phyloP scores from a whole-genome alignment of 2,329 filamentous ascomycete genomes.

The Pseudocercospora fuligena region DNA sequence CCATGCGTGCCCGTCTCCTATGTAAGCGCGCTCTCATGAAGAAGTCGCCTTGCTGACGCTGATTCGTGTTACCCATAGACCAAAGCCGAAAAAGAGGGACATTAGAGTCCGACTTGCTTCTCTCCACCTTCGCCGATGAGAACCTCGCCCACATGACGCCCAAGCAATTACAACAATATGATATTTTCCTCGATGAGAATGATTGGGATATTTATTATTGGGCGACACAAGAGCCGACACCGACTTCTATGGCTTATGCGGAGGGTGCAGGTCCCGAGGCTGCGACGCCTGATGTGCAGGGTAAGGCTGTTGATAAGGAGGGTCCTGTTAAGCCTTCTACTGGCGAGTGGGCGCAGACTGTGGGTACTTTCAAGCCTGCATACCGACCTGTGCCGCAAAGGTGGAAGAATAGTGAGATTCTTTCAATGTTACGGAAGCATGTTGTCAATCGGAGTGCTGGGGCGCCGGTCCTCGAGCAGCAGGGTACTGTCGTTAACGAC shows the following conservation, averaged over 20 bases:
- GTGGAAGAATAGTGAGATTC: constrained; percentile 83
- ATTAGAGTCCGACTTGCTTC: constrained; percentile 91
- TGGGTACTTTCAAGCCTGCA: constrained; percentile 91
- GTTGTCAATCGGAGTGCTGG: constrained; percentile 72
- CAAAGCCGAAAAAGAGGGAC: constrained; percentile 96
- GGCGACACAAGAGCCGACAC: constrained; percentile 81
- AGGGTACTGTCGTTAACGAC: constrained; percentile 29
- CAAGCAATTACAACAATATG: constrained; percentile 79
- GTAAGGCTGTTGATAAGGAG: constrained; percentile 33
- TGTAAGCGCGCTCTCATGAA: constrained; percentile 51
- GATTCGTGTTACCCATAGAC: constrained; percentile 60
- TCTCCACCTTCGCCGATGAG: constrained; percentile 89
- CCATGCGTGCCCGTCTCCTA: constrained; percentile 85
- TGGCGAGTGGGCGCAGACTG: constrained; percentile 95
- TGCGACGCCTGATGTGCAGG: constrained; percentile 52
- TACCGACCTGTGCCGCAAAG: constrained; percentile 86
- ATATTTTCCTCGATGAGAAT: constrained; percentile 95
- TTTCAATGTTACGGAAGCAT: constrained; percentile 77
- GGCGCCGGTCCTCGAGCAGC: constrained; percentile 47
- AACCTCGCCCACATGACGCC: constrained; percentile 76
- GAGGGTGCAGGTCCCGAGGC: constrained; percentile 56
- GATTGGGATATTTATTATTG: constrained; percentile 99
- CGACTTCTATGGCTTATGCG: constrained; percentile 61
- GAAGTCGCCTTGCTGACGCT: constrained; percentile 35
- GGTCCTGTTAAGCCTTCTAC: constrained; percentile 52